Percentiles rank a stretch among this genome's conserved stretches.
These are phyloP conservation scores for Waltiozyma sp. DNA, from an alignment of 1,139 yeast genomes.

Conservation along the genomic window DNA sequence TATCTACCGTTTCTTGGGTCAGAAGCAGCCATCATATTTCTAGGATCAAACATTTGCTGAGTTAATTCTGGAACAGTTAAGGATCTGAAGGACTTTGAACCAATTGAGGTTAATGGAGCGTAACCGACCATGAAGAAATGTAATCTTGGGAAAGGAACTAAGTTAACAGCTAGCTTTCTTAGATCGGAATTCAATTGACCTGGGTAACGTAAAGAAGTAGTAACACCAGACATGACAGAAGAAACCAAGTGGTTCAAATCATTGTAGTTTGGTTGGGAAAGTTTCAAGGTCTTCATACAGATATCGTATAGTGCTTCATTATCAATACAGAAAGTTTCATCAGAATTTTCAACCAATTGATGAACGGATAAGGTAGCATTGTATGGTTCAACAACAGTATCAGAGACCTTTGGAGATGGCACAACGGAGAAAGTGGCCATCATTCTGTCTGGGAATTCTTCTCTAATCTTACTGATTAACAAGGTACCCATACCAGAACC, in stretches of 20 bases:
- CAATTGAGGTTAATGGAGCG: constrained; percentile 88
- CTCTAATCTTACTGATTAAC: constrained; percentile 81
- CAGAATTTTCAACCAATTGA: constrained; percentile 94
- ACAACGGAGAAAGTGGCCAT: constrained; percentile 95
- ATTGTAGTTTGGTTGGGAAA: constrained; percentile 76
- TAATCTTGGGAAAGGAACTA: constrained; percentile 97
- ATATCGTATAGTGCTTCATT: constrained; percentile 97
- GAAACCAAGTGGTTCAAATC: constrained; percentile 89
- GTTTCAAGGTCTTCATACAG: constrained; percentile 91
- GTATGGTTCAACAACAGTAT: constrained; percentile 98
- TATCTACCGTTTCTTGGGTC: constrained; percentile 94
- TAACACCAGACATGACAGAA: constrained; percentile 93
- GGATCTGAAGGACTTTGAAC: constrained; percentile 87
- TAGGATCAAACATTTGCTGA: constrained; percentile 94
- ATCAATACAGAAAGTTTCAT: constrained; percentile 98
- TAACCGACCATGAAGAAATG: constrained; percentile 98
- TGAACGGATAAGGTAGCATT: constrained; percentile 94
- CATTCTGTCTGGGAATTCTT: constrained; percentile 94
- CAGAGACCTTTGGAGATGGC: constrained; percentile 95
- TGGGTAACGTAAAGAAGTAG: constrained; percentile 93
- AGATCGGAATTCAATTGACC: constrained; percentile 94
- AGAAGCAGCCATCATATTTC: constrained; percentile 97
- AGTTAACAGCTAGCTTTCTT: constrained; percentile 93
- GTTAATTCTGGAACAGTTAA: constrained; percentile 89
- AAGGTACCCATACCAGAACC: constrained; percentile 98